A percentile compares a stretch with the other conserved stretches of the same genome.
phyloP scores from a whole-genome alignment of 2,329 filamentous ascomycete species.

The Clathrospora elynae region DNA sequence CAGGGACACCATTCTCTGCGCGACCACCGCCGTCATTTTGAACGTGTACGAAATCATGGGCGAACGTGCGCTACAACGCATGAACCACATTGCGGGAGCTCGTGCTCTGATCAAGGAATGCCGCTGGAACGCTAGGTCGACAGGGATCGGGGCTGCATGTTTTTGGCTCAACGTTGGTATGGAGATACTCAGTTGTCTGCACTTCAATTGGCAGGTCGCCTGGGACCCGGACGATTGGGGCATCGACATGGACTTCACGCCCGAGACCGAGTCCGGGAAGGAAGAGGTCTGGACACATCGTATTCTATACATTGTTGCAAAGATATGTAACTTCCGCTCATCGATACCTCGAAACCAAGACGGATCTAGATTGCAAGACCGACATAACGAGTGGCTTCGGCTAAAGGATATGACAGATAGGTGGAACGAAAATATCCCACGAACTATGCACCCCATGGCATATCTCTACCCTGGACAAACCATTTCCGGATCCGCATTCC shows the following conservation, averaged over 20 bases:
- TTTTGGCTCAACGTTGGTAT: slow-evolving; percentile 94
- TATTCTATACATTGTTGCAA: slow-evolving; percentile 86
- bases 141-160: slow-evolving; percentile 81
- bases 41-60: slow-evolving; percentile 95
- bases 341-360: slow-evolving; percentile 67
- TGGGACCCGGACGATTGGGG: slow-evolving; percentile 94
- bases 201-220: slow-evolving; percentile 82
- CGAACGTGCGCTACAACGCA: slow-evolving; percentile 75
- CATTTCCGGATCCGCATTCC: slow-evolving; percentile 74
- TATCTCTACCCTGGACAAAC: slow-evolving; percentile 73
- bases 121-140: slow-evolving; percentile 79
- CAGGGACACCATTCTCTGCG: slow-evolving; percentile 81
- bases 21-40: slow-evolving; percentile 83
- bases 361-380: slow-evolving; percentile 65
- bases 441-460: slow-evolving; percentile 85
- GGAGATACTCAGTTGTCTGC: slow-evolving; percentile 86
- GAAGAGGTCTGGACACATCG: slow-evolving; percentile 89
- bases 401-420: slow-evolving; percentile 81
- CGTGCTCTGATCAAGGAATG: slow-evolving; percentile 87
- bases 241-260: slow-evolving; percentile 74
- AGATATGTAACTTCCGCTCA: slow-evolving; percentile 82
- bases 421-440: slow-evolving; percentile 79
- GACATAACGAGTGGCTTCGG: slow-evolving; percentile 75
- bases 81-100: slow-evolving; percentile 87
- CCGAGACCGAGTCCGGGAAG: slow-evolving; percentile 62